A percentile compares a stretch with the other conserved stretches of the same genome.
Conservation (phyloP, 805 yeast species). For the Ogataea pignaliae region DNA sequence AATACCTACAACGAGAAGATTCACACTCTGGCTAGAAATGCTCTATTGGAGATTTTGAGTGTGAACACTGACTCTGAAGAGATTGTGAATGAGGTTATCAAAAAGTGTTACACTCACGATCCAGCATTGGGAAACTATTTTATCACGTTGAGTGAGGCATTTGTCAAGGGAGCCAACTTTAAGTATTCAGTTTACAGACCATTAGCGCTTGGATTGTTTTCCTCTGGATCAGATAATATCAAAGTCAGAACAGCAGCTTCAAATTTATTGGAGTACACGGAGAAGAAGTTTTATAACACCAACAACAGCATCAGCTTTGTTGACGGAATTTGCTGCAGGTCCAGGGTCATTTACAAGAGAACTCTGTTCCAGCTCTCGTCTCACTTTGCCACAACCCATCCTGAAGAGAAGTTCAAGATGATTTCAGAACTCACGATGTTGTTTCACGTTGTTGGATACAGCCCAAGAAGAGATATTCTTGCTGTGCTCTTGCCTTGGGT, state of each 20-base stretch:
- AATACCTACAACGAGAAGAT: slow-evolving; percentile 52
- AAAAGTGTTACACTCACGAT: slow-evolving; percentile 63
- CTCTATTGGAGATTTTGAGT: slow-evolving; percentile 62
- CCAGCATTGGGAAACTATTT: slow-evolving; percentile 66
- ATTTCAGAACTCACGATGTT: slow-evolving; percentile 70
- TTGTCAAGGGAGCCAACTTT: slow-evolving; percentile 44
- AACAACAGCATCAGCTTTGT: slow-evolving; percentile 53
- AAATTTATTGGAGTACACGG: slow-evolving; percentile 62
- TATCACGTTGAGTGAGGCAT: slow-evolving; percentile 61
- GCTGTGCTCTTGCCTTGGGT: slow-evolving; percentile 89
- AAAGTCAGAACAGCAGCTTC: slow-evolving; percentile 72
- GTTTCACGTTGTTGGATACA: slow-evolving; percentile 54
- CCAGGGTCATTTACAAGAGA: slow-evolving; percentile 81
- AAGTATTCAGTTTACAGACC: slow-evolving; percentile 59
- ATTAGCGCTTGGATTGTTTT: slow-evolving; percentile 70
- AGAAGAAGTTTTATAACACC: slow-evolving; percentile 51
- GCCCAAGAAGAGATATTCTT: slow-evolving; percentile 70
- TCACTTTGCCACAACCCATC: slow-evolving; percentile 56
- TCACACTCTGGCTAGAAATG: slow-evolving; percentile 61
- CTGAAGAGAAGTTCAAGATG: slow-evolving; percentile 57
- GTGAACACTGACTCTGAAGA: slow-evolving; percentile 53
- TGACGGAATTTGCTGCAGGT: slow-evolving; percentile 68
- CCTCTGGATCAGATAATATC: slow-evolving; percentile 68
- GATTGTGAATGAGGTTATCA: slow-evolving; percentile 53
- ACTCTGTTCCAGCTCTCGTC: slow-evolving; percentile 78